These are phyloP conservation scores for Rhododendron molle DNA, from an alignment of 148 eudicot species.

Conservation along the genomic window DNA sequence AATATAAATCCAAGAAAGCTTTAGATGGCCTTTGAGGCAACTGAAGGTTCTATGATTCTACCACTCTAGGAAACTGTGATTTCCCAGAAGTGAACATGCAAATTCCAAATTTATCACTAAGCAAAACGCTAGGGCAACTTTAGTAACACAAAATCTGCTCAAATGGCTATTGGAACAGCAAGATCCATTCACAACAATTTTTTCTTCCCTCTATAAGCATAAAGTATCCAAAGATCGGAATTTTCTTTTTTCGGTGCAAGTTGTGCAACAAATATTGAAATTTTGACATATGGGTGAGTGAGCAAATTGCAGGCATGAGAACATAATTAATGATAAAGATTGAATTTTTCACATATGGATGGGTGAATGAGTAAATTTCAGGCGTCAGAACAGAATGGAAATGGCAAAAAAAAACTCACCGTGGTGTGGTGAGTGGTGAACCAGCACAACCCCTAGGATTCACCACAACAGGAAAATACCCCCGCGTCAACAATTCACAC, in stretches of 20 bases:
- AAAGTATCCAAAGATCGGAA: neutral
- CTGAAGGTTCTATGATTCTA: neutral
- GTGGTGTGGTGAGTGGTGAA: slow-evolving; percentile 78
- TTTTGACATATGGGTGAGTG: neutral
- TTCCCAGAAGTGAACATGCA: neutral
- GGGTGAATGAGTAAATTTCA: neutral
- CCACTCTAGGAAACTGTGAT: neutral
- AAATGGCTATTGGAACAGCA: neutral
- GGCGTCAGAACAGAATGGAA: neutral
- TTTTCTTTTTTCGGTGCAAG: neutral
- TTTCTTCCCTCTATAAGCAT: neutral
- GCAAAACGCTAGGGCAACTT: neutral
- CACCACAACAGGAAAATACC: slow-evolving; percentile 83
- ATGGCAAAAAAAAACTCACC: slow-evolving; percentile 30
- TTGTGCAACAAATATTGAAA: neutral
- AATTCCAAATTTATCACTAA: neutral
- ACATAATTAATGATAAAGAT: neutral
- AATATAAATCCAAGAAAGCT: neutral
- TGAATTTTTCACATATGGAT: neutral
- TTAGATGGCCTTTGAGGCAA: neutral
- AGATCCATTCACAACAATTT: neutral
- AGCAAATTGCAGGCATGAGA: neutral
- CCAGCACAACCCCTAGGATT: slow-evolving; percentile 94
- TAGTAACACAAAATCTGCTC: neutral
- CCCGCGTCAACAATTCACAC: slow-evolving; percentile 53